Percentiles rank a stretch among this genome's conserved stretches.
phyloP scores from a whole-genome alignment of 2,329 filamentous ascomycete genomes.

The Alternaria arborescens region DNA sequence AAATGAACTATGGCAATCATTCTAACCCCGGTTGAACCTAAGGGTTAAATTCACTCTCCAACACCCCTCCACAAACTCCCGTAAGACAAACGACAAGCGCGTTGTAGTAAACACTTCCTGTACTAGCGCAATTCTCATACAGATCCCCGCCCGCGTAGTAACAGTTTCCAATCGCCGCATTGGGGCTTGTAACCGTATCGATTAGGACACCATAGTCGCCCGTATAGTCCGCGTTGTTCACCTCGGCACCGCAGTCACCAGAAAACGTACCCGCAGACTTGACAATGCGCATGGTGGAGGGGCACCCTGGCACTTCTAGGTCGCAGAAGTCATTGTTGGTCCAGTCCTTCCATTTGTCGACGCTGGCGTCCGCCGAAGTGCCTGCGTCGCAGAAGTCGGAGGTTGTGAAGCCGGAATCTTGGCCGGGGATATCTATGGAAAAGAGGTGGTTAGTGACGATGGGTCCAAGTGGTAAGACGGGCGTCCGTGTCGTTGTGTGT shows the following conservation, averaged over 20 bases:
- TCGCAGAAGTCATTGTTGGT: neutral
- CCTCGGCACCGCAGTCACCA: neutral
- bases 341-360: neutral
- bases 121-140: neutral
- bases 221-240: neutral
- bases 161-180: neutral
- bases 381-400: neutral
- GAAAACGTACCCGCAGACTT: neutral
- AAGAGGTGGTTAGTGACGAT: too few relatives aligned
- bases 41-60: neutral
- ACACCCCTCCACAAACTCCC: too few relatives aligned
- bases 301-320: neutral
- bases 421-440: neutral
- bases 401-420: neutral
- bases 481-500: too few relatives aligned
- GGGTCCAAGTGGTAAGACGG: too few relatives aligned
- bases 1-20: neutral
- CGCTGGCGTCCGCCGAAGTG: neutral
- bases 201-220: too few relatives aligned
- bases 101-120: neutral
- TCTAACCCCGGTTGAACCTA: neutral
- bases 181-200: neutral
- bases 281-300: neutral
- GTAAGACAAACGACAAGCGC: neutral
- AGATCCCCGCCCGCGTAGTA: neutral